Conservation (phyloP, 2,329 filamentous ascomycete species). For the Paecilomyces sp. region DNA sequence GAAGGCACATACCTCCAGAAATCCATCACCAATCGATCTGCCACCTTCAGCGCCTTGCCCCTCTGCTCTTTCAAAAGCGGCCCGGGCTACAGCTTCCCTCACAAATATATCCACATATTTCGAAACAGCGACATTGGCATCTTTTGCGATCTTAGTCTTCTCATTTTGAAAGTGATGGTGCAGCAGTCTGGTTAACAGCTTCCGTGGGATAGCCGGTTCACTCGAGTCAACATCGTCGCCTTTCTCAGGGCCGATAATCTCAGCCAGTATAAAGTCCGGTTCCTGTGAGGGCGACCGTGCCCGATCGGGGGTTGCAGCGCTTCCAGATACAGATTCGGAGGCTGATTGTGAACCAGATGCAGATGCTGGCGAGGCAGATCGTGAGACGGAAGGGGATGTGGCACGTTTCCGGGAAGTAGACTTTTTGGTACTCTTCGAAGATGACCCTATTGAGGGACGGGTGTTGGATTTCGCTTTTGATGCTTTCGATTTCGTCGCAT, state of each 20-base stretch:
- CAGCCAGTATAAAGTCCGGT: slow-evolving; percentile 42
- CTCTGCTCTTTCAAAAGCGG: slow-evolving; percentile 60
- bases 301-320: slow-evolving; percentile 10
- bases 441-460: slow-evolving; percentile 6
- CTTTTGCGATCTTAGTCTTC: slow-evolving; percentile 65
- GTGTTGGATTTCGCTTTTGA: slow-evolving; percentile 13
- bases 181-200: slow-evolving; percentile 68
- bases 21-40: slow-evolving; percentile 45
- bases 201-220: slow-evolving; percentile 55
- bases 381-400: slow-evolving; percentile 1
- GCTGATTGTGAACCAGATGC: not conserved
- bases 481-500: slow-evolving; percentile 13
- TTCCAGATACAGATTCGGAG: slow-evolving; percentile 9
- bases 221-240: slow-evolving; percentile 23
- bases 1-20: slow-evolving; percentile 59
- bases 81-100: slow-evolving; percentile 75
- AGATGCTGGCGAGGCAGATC: slow-evolving; percentile 4
- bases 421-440: slow-evolving; percentile 5
- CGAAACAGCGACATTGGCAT: slow-evolving; percentile 68
- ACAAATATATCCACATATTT: slow-evolving; percentile 92
- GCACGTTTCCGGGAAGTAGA: slow-evolving; percentile 1
- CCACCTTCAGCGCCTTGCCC: slow-evolving; percentile 22
- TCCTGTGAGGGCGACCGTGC: slow-evolving; percentile 23
- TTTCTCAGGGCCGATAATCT: slow-evolving; percentile 27
- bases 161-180: slow-evolving; percentile 70